Conservation (phyloP, 169 alveolate species). For the Cryptosporidium ubiquitum region DNA sequence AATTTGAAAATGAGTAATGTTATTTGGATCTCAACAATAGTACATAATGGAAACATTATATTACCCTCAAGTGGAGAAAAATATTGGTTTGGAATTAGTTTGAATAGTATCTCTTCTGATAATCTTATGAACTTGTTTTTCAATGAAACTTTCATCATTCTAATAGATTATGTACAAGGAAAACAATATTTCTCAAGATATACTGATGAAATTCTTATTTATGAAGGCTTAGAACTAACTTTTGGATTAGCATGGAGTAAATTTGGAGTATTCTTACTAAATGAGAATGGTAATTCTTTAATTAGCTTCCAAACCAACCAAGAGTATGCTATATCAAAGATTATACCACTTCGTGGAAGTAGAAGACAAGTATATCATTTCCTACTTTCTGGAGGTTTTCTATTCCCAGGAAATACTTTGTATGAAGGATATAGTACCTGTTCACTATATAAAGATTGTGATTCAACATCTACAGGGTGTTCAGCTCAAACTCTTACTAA, state of each 20-base stretch:
- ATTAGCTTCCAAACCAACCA: neutral
- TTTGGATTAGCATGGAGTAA: slow-evolving; percentile 13
- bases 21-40: neutral
- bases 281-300: neutral
- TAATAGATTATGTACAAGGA: neutral
- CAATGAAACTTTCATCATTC: slow-evolving; percentile 14
- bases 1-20: neutral
- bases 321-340: neutral
- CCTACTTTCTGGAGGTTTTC: neutral
- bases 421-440: slow-evolving; percentile 10
- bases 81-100: slow-evolving; percentile 6
- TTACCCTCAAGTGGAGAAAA: neutral
- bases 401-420: slow-evolving; percentile 19
- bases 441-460: slow-evolving; percentile 12
- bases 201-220: neutral
- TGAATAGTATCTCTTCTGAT: neutral
- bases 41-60: neutral
- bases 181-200: slow-evolving; percentile 3
- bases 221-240: slow-evolving; percentile 1
- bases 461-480: slow-evolving; percentile 11
- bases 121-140: neutral
- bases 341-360: neutral
- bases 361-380: slow-evolving; percentile 1
- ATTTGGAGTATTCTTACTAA: slow-evolving; percentile 5
- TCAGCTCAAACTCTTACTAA: slow-evolving; percentile 30